A percentile compares a stretch with the other conserved stretches of the same genome.
phyloP scores from a whole-genome alignment of 805 yeast genomes.

The Teunomyces barrocoloradensis region DNA sequence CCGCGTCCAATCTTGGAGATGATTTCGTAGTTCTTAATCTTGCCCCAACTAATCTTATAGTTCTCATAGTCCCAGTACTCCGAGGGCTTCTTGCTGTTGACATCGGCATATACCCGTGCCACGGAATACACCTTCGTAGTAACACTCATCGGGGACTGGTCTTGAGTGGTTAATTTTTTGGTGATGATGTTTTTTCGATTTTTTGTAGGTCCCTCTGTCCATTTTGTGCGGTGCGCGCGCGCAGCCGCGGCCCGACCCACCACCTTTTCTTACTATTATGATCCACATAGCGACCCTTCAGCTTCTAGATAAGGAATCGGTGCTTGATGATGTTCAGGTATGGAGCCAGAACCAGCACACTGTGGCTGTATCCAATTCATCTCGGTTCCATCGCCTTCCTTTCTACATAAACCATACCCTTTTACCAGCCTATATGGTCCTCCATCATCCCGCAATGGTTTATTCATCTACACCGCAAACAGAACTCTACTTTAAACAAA shows the following conservation, averaged over 20 bases:
- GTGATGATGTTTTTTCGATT: neutral
- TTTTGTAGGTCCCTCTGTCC: too few relatives aligned
- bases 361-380: neutral
- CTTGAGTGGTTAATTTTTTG: neutral
- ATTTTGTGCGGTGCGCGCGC: neutral
- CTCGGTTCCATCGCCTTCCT: constrained; percentile 5
- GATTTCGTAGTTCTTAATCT: constrained; percentile 62
- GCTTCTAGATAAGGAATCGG: constrained; percentile 4
- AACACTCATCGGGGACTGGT: constrained; percentile 20
- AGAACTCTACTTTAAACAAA: constrained; percentile 17
- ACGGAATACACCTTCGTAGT: constrained; percentile 28
- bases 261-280: neutral
- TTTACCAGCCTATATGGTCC: constrained; percentile 26
- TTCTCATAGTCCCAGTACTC: constrained; percentile 88
- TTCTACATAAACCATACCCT: constrained; percentile 15
- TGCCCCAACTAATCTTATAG: constrained; percentile 42
- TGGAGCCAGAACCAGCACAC: constrained; percentile 12
- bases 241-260: neutral
- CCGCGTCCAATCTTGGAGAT: constrained; percentile 87
- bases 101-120: constrained; percentile 70
- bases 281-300: neutral
- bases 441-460: constrained; percentile 17
- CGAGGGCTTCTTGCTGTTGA: constrained; percentile 61
- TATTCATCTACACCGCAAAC: constrained; percentile 19
- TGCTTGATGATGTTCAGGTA: constrained; percentile 21